Conservation (phyloP, 495 filamentous ascomycete species). For the Neurospora sp. region DNA sequence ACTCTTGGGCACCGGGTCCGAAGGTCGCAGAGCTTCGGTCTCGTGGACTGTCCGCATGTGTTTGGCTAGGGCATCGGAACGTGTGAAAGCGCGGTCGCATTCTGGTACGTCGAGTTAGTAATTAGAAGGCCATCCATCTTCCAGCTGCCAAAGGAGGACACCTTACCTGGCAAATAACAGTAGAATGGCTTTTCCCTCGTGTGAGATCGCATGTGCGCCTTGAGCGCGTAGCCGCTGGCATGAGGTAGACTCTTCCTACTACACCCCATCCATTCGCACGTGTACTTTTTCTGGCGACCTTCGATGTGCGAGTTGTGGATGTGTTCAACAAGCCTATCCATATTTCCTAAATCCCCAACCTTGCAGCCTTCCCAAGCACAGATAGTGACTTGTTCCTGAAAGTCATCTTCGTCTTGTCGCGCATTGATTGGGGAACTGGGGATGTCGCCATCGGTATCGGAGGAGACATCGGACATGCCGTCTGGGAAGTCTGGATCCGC, state of each 20-base stretch:
- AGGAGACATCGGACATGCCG: constrained; percentile 57
- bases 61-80: constrained; percentile 93
- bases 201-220: constrained; percentile 95
- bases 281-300: constrained; percentile 59
- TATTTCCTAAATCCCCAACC: constrained; percentile 73
- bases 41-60: constrained; percentile 99
- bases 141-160: neutral
- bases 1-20: constrained; percentile 76
- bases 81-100: constrained; percentile 94
- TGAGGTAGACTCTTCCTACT: constrained; percentile 77
- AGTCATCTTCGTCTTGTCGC: constrained; percentile 67
- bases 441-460: constrained; percentile 80
- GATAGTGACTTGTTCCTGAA: constrained; percentile 77
- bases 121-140: neutral
- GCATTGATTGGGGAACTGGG: constrained; percentile 55
- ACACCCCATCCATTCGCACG: constrained; percentile 92
- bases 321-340: constrained; percentile 88
- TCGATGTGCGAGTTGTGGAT: constrained; percentile 92
- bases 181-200: constrained; percentile 98
- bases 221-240: constrained; percentile 88
- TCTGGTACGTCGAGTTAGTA: constrained; percentile 40
- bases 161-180: constrained; percentile 79
- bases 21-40: constrained; percentile 80
- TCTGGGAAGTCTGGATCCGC: constrained; percentile 28
- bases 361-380: constrained; percentile 86